These are phyloP conservation scores for Abortiporus biennis DNA, from an alignment of 1,284 basidiomycete species.

Conservation along the genomic window DNA sequence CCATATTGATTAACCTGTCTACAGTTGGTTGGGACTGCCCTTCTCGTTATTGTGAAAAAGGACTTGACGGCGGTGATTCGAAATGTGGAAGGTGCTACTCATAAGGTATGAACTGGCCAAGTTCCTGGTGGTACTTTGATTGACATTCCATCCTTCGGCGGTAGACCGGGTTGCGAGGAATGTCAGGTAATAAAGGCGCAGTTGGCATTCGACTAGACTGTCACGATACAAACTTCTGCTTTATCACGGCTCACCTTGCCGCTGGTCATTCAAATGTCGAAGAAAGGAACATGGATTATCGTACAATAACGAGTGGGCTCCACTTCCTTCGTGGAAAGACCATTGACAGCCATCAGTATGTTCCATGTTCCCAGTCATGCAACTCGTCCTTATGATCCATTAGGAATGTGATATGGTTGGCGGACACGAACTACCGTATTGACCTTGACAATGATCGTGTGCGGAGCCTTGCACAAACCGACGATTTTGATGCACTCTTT, in stretches of 20 bases:
- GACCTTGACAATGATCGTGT: slow-evolving; percentile 81
- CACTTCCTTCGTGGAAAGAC: slow-evolving; percentile 88
- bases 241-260: slow-evolving; percentile 93
- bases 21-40: slow-evolving; percentile 90
- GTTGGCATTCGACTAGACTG: slow-evolving; percentile 91
- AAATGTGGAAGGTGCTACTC: slow-evolving; percentile 86
- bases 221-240: slow-evolving; percentile 89
- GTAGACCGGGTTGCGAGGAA: slow-evolving; percentile 91
- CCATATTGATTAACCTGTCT: slow-evolving; percentile 4
- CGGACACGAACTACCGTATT: slow-evolving; percentile 95
- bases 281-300: slow-evolving; percentile 91
- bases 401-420: slow-evolving; percentile 89
- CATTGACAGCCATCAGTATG: slow-evolving; percentile 87
- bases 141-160: background rate
- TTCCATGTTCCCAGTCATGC: slow-evolving; percentile 4
- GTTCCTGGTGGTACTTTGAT: slow-evolving; percentile 9
- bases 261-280: slow-evolving; percentile 88
- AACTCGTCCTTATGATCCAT: background rate
- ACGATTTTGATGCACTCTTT: slow-evolving; percentile 71
- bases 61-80: slow-evolving; percentile 76
- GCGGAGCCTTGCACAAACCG: slow-evolving; percentile 52
- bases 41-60: slow-evolving; percentile 81
- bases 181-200: slow-evolving; percentile 97
- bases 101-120: slow-evolving; percentile 86
- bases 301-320: slow-evolving; percentile 79